Conservation (phyloP, 2,329 filamentous ascomycete genomes). For the Cercospora sp. region DNA sequence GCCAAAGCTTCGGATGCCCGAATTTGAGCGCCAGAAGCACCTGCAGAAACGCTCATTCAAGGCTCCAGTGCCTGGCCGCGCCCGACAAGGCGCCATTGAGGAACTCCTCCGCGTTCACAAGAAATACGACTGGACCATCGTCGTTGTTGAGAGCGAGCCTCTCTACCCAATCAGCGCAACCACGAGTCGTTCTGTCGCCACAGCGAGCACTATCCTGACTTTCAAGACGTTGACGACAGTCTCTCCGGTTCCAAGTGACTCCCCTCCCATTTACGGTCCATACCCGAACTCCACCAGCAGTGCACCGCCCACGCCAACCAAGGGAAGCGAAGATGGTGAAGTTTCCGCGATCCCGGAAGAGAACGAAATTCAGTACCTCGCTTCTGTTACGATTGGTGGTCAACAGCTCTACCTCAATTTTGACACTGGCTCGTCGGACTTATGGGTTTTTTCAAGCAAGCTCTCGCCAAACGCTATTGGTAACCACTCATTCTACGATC, state of each 20-base stretch:
- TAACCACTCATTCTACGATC: slow-evolving; percentile 59
- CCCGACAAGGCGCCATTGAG: slow-evolving; percentile 56
- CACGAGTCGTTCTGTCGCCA: not conserved
- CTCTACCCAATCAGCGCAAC: not conserved
- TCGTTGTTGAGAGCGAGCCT: slow-evolving; percentile 17
- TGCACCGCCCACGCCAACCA: slow-evolving; percentile 17
- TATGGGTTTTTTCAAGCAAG: slow-evolving; percentile 70
- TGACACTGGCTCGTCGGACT: slow-evolving; percentile 73
- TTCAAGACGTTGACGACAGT: not conserved
- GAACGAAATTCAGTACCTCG: slow-evolving; percentile 69
- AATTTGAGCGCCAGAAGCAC: no score
- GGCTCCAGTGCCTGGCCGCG: slow-evolving; percentile 51
- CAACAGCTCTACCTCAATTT: slow-evolving; percentile 70
- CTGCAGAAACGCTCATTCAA: slow-evolving; percentile 18
- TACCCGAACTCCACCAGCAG: slow-evolving; percentile 14
- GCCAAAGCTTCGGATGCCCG: no score
- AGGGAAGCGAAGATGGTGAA: slow-evolving; percentile 34
- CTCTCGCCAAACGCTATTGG: slow-evolving; percentile 49
- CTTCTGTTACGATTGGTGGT: slow-evolving; percentile 67
- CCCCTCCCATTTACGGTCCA: slow-evolving; percentile 8
- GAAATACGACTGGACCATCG: slow-evolving; percentile 58
- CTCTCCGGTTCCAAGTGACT: not conserved
- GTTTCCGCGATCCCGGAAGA: slow-evolving; percentile 65
- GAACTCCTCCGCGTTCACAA: slow-evolving; percentile 66
- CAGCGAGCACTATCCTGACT: not conserved